A percentile compares a stretch with the other conserved stretches of the same genome.
These are phyloP conservation scores for Fusarium sp. DNA, from an alignment of 2,329 filamentous ascomycete genomes.

Conservation along the genomic window DNA sequence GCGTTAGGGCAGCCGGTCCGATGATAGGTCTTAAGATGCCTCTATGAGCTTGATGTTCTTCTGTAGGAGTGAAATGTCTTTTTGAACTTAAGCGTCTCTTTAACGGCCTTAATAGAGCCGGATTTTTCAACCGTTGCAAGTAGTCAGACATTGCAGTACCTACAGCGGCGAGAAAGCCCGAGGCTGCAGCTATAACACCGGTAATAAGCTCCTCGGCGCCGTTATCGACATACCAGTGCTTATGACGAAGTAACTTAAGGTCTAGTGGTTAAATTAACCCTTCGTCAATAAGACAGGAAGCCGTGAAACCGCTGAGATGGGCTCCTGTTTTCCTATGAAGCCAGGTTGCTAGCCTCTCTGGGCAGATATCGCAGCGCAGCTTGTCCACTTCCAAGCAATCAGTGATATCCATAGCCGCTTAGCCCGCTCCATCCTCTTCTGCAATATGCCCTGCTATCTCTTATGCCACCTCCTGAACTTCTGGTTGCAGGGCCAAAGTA, in stretches of 20 bases:
- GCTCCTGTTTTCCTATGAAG: conserved; percentile 63
- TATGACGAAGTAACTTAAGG: conserved; percentile 59
- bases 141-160: conserved; percentile 32
- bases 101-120: no score
- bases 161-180: conserved; percentile 71
- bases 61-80: no score
- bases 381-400: conserved; percentile 62
- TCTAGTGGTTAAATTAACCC: conserved; percentile 65
- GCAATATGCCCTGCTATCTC: conserved; percentile 62
- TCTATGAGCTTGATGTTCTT: no score
- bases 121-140: background rate
- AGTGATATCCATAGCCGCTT: conserved; percentile 64
- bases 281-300: conserved; percentile 64
- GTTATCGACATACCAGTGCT: conserved; percentile 71
- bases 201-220: conserved; percentile 72
- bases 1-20: no score
- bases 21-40: no score
- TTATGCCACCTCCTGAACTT: conserved; percentile 49
- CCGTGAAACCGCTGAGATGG: conserved; percentile 69
- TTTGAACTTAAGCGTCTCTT: no score
- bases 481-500: conserved; percentile 59
- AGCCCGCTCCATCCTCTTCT: conserved; percentile 62
- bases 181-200: conserved; percentile 71
- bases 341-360: conserved; percentile 69
- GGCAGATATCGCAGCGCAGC: conserved; percentile 67